phyloP scores from a whole-genome alignment of 129 eudicot genomes.

The Flaveria ramosissima region DNA sequence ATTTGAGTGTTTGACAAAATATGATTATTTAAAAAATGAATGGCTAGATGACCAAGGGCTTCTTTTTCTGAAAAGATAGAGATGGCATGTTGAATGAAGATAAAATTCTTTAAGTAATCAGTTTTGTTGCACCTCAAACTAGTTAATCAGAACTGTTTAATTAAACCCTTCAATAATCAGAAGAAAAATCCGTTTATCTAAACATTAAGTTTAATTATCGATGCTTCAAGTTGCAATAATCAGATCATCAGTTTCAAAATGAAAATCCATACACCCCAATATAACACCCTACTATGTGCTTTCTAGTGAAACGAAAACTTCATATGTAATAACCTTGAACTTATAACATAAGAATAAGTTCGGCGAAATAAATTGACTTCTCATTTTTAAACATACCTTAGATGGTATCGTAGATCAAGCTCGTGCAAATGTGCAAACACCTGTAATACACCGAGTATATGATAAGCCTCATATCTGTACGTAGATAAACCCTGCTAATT shows the following conservation, averaged over 20 bases:
- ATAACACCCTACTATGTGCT: slow-evolving; percentile 5
- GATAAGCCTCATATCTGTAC: slow-evolving; percentile 10
- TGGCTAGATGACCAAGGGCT: neutral
- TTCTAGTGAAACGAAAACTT: neutral
- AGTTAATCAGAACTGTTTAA: neutral
- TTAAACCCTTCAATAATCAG: neutral
- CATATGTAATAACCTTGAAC: slow-evolving; percentile 7
- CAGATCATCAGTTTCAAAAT: neutral
- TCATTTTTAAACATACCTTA: slow-evolving; percentile 52
- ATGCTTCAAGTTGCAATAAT: neutral
- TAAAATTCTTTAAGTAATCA: neutral
- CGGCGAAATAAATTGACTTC: neutral
- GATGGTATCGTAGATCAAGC: slow-evolving; percentile 87
- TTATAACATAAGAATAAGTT: neutral
- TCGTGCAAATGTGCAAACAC: slow-evolving; percentile 93
- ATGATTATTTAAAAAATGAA: neutral
- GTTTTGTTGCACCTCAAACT: neutral
- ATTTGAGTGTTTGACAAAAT: neutral
- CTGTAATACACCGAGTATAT: slow-evolving; percentile 45
- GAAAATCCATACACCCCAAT: neutral
- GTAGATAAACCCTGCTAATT: neutral
- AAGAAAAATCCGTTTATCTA: neutral
- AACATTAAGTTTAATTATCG: neutral
- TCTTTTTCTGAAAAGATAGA: neutral
- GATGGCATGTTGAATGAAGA: neutral